Evolutionary conservation across 441 rosid species (phyloP).

Genomic region (Euphorbia schlechtendalii): DNA sequence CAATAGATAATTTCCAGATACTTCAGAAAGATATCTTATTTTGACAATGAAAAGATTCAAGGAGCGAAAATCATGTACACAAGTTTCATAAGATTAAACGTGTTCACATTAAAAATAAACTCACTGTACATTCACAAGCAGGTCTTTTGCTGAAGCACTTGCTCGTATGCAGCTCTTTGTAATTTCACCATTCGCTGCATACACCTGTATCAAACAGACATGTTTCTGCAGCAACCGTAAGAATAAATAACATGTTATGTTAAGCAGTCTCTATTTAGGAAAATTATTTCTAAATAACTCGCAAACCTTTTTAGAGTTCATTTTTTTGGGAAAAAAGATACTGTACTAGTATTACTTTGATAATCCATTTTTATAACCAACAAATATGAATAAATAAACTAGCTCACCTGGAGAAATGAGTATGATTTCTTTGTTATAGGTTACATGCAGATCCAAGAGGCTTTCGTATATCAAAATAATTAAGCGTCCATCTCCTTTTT

Average conservation of each 20-base stretch:
- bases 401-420: too few species aligned
- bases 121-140: conserved; percentile 89
- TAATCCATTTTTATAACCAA: too few species aligned
- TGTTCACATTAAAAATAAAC: conserved; percentile 18
- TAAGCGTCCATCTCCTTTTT: too few species aligned
- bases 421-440: too few species aligned
- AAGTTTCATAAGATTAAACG: too few species aligned
- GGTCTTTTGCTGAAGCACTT: conserved; percentile 88
- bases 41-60: neutral
- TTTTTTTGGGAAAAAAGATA: neutral
- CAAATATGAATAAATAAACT: too few species aligned
- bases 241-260: neutral
- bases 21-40: neutral
- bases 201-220: conserved; percentile 82
- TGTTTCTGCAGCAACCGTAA: conserved; percentile 58
- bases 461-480: too few species aligned
- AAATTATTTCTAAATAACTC: neutral
- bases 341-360: neutral
- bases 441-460: too few species aligned
- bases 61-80: neutral
- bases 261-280: conserved; percentile 27
- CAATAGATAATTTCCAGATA: neutral
- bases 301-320: neutral
- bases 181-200: conserved; percentile 95
- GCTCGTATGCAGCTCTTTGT: conserved; percentile 86